These are phyloP conservation scores for Glycine tomentella DNA, from an alignment of 306 rosid genomes.

Conservation along the genomic window DNA sequence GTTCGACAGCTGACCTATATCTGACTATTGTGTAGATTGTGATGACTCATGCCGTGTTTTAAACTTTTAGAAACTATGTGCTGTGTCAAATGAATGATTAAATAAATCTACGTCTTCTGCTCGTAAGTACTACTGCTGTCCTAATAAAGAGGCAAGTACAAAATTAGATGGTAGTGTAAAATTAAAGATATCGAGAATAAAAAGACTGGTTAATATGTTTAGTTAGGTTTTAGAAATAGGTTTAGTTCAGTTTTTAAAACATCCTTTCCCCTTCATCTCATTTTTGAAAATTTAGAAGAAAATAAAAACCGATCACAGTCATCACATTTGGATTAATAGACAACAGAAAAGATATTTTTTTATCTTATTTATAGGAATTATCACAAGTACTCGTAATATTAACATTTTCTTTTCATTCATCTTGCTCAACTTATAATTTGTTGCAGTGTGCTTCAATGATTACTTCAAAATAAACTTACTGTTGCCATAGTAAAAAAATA, in stretches of 20 bases:
- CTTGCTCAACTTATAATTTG: background rate
- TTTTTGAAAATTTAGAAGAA: no score
- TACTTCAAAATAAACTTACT: background rate
- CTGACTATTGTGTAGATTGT: background rate
- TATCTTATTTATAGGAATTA: no score
- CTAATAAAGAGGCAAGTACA: background rate
- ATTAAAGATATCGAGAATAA: no score
- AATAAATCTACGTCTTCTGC: background rate
- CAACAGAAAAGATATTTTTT: no score
- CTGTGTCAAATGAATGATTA: background rate
- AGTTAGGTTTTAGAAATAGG: no score
- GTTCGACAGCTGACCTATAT: background rate
- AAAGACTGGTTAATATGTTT: no score
- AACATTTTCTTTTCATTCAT: background rate
- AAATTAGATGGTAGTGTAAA: no score
- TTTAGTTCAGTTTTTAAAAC: no score
- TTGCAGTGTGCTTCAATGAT: background rate
- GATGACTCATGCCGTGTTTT: background rate
- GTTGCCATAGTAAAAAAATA: conserved; percentile 33
- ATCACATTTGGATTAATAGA: no score
- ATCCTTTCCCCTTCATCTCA: no score
- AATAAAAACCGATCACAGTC: no score
- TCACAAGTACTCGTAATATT: no score
- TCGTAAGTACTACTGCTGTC: background rate
- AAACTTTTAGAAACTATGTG: background rate